A percentile compares a stretch with the other conserved stretches of the same genome.
phyloP scores from a whole-genome alignment of 805 yeast species.

The Candida krabiensis region DNA sequence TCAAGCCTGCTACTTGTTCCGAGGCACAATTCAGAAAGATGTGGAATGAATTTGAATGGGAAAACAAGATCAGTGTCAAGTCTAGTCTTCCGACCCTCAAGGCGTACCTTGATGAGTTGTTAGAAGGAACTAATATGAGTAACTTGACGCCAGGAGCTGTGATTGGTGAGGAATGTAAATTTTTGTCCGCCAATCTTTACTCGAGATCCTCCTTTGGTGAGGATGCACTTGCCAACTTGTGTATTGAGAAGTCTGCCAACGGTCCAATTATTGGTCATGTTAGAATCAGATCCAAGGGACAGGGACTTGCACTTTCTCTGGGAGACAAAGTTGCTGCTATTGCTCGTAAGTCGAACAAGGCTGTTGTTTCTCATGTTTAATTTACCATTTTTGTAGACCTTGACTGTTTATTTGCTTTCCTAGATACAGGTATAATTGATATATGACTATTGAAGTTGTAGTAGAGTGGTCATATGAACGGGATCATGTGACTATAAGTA shows the following conservation, averaged over 20 bases:
- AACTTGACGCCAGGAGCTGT: conserved; percentile 90
- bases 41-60: conserved; percentile 99
- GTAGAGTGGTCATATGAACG: too few species aligned
- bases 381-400: neutral
- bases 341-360: conserved; percentile 55
- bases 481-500: too few species aligned
- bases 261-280: conserved; percentile 91
- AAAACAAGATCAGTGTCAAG: conserved; percentile 89
- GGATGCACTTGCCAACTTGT: conserved; percentile 93
- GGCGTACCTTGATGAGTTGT: conserved; percentile 72
- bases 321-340: conserved; percentile 92
- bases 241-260: conserved; percentile 77
- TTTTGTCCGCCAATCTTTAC: conserved; percentile 90
- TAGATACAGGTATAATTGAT: too few species aligned
- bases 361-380: conserved; percentile 28
- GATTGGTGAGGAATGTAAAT: conserved; percentile 86
- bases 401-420: neutral
- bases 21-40: conserved; percentile 90
- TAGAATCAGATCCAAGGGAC: conserved; percentile 95
- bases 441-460: too few species aligned
- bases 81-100: conserved; percentile 65
- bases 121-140: conserved; percentile 88
- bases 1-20: conserved; percentile 88
- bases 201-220: conserved; percentile 94
- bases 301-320: conserved; percentile 90